These are phyloP conservation scores for Diaporthe sp. DNA, from an alignment of 2,329 filamentous ascomycete genomes.

Conservation along the genomic window DNA sequence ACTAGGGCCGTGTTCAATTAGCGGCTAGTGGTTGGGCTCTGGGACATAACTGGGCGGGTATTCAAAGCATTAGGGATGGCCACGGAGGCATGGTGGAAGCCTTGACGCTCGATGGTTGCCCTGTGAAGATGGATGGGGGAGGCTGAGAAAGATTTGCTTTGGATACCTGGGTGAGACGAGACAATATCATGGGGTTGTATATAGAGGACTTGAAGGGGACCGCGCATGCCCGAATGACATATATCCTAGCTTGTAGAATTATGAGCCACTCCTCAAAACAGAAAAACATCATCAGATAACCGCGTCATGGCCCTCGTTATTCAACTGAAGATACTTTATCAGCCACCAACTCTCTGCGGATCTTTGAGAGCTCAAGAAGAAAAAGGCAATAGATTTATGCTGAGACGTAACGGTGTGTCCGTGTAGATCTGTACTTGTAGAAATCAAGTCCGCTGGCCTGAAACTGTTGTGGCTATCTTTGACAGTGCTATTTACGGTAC, in stretches of 20 bases:
- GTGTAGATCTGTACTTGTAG: neutral
- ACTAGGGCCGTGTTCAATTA: neutral
- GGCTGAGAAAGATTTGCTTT: neutral
- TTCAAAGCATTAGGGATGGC: accelerated
- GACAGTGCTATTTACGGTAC: neutral
- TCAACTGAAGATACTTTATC: no score
- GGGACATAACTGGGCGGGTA: neutral
- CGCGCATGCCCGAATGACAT: neutral
- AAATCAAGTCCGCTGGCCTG: neutral
- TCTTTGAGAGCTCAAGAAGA: no score
- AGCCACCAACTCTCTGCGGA: no score
- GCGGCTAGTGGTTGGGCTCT: neutral
- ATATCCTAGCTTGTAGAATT: neutral
- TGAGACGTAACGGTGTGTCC: neutral
- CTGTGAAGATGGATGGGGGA: neutral
- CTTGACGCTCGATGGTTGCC: no score
- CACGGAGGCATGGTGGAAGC: neutral
- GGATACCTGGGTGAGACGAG: neutral
- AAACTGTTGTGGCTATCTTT: neutral
- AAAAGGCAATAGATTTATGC: no score
- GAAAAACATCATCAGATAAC: neutral
- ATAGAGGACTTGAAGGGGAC: neutral
- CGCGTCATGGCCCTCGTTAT: no score
- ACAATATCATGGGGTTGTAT: neutral
- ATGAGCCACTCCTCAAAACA: neutral